phyloP scores from a whole-genome alignment of 2,329 filamentous ascomycete species.

The Xylaria sp. region DNA sequence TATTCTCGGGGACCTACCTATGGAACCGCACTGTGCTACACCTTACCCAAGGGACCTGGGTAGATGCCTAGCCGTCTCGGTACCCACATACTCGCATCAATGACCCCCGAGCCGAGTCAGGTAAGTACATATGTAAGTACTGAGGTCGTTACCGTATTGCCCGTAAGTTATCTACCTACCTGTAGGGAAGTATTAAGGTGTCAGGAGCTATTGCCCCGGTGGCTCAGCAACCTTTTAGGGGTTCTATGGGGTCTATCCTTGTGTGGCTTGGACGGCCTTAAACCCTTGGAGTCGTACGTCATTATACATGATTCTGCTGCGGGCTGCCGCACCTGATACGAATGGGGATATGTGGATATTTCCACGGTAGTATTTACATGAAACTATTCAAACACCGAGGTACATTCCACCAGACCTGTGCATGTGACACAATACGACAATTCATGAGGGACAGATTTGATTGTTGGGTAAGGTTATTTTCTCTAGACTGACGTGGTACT shows the following conservation, averaged over 20 bases:
- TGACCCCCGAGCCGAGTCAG: neutral
- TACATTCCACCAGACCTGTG: neutral
- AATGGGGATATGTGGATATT: neutral
- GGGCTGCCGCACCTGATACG: neutral
- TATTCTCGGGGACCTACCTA: neutral
- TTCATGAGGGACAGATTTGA: too few relatives aligned
- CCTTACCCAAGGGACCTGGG: neutral
- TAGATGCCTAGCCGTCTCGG: neutral
- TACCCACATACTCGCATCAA: neutral
- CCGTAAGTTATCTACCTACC: neutral
- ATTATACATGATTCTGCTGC: conserved; percentile 7
- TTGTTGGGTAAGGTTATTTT: too few relatives aligned
- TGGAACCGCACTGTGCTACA: neutral
- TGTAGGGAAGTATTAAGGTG: too few relatives aligned
- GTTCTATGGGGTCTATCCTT: neutral
- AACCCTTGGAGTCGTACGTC: neutral
- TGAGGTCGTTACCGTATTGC: neutral
- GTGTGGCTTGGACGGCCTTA: too few relatives aligned
- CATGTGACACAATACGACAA: too few relatives aligned
- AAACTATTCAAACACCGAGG: neutral
- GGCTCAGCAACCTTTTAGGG: neutral
- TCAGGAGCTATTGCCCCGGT: neutral
- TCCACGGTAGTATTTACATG: neutral
- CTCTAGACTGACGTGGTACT: too few relatives aligned
- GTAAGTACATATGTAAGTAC: neutral